phyloP scores from a whole-genome alignment of 768 basidiomycete genomes.

The Lepiota subincarnata region DNA sequence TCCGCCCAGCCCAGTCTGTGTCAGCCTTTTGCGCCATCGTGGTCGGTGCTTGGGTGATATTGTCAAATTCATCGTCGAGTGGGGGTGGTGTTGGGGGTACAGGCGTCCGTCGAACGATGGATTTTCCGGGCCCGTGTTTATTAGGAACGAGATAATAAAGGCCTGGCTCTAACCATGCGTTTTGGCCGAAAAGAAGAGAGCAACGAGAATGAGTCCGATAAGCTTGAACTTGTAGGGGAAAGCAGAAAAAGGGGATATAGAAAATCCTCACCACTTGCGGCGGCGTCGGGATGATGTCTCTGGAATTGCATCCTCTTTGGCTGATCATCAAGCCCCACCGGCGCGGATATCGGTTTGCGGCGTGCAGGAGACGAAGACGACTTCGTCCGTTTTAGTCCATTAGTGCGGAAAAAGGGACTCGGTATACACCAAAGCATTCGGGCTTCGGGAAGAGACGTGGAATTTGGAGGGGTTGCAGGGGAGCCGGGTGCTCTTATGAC shows the following conservation, averaged over 20 bases:
- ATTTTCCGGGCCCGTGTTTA: conserved; percentile 31
- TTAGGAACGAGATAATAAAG: conserved; percentile 38
- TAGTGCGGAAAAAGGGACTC: conserved; percentile 5
- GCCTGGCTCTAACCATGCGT: conserved; percentile 25
- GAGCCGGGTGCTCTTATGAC: conserved; percentile 2
- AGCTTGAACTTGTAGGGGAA: background rate
- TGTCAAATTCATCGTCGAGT: conserved; percentile 37
- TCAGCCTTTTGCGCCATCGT: conserved; percentile 23
- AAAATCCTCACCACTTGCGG: conserved; percentile 13
- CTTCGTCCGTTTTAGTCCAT: background rate
- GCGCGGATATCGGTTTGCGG: conserved; percentile 8
- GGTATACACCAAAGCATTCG: conserved; percentile 31
- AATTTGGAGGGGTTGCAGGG: background rate
- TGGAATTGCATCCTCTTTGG: conserved; percentile 11
- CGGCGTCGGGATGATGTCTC: conserved; percentile 12
- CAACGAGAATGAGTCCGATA: background rate
- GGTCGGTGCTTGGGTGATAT: conserved; percentile 24
- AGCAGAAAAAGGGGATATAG: background rate
- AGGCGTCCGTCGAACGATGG: conserved; percentile 31
- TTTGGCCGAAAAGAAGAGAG: background rate
- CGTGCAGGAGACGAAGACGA: conserved; percentile 15
- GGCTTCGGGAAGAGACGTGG: conserved; percentile 15
- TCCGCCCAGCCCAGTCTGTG: conserved; percentile 19
- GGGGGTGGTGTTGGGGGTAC: conserved; percentile 35
- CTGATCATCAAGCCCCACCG: conserved; percentile 6